Evolutionary conservation across 2,329 filamentous ascomycete genomes (phyloP).

Genomic region (Paraconiothyrium sp.): DNA sequence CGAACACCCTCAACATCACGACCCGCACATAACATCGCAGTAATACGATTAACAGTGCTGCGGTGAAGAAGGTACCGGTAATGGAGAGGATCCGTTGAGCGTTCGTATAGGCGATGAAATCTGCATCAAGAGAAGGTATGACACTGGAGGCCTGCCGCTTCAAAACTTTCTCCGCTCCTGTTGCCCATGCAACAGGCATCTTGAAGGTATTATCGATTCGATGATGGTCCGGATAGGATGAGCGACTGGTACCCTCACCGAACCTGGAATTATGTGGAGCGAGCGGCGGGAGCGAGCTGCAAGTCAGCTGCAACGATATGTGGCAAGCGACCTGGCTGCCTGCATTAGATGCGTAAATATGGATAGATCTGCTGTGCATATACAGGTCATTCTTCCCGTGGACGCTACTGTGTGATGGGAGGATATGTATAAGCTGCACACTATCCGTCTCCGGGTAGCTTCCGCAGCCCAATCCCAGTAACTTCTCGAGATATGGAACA

Average conservation of each 20-base stretch:
- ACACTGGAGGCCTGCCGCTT: constrained; percentile 24
- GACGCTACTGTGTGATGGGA: constrained; percentile 3
- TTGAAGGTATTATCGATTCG: constrained; percentile 1
- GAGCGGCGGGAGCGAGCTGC: background rate
- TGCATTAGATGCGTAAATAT: background rate
- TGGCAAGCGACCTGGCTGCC: background rate
- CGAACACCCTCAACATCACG: constrained; percentile 58
- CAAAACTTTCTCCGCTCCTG: constrained; percentile 16
- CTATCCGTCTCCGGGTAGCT: background rate
- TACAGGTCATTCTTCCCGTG: background rate
- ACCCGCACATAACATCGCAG: constrained; percentile 59
- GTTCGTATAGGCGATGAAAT: constrained; percentile 50
- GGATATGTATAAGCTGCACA: background rate
- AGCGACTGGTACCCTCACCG: constrained; percentile 15
- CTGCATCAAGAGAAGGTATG: constrained; percentile 30
- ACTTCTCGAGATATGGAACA: constrained; percentile 1
- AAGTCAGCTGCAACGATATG: background rate
- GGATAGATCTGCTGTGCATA: background rate
- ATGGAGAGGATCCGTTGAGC: constrained; percentile 53
- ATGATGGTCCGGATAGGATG: constrained; percentile 11
- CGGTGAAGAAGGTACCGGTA: constrained; percentile 50
- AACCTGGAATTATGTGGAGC: constrained; percentile 9
- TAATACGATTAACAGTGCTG: constrained; percentile 52
- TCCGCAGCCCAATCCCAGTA: constrained; percentile 4
- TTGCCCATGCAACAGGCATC: constrained; percentile 23